Percentiles rank a stretch among this genome's conserved stretches.
These are phyloP conservation scores for Globisporangium abappressorium DNA, from an alignment of 352 stramenopile species.

Conservation along the genomic window DNA sequence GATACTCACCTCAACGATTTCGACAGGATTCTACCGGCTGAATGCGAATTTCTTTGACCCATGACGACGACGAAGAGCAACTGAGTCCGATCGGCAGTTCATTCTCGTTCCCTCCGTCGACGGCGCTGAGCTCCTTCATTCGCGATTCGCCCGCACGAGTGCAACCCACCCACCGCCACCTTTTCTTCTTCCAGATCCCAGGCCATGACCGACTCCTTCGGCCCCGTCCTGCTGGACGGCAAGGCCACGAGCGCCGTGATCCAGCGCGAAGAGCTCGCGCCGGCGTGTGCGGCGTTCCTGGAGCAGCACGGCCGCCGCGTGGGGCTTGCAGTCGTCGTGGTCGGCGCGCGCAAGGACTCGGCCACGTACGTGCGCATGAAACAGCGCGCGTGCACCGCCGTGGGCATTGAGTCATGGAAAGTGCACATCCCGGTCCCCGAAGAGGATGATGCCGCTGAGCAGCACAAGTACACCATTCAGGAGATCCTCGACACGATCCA, in stretches of 20 bases:
- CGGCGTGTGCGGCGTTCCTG: slow-evolving; percentile 56
- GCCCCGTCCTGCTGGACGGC: slow-evolving; percentile 52
- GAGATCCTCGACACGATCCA: slow-evolving; percentile 56
- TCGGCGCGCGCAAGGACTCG: slow-evolving; percentile 94
- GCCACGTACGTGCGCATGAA: slow-evolving; percentile 99
- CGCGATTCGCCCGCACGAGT: neutral
- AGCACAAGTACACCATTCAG: slow-evolving; percentile 17
- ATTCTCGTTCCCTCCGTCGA: neutral
- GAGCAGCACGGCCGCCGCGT: slow-evolving; percentile 52
- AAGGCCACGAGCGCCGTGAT: slow-evolving; percentile 87
- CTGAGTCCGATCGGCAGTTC: slow-evolving; percentile 1
- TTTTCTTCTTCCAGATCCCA: too few relatives aligned
- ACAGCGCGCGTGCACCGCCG: slow-evolving; percentile 94
- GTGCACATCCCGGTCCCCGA: slow-evolving; percentile 42
- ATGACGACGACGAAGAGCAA: slow-evolving; percentile 1
- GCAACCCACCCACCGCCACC: neutral
- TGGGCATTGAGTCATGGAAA: slow-evolving; percentile 92
- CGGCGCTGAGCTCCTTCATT: neutral
- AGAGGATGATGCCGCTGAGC: slow-evolving; percentile 5
- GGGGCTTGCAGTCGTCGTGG: slow-evolving; percentile 98
- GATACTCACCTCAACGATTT: neutral
- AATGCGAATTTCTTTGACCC: neutral
- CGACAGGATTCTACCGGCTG: neutral
- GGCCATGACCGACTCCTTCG: neutral
- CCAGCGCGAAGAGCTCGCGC: slow-evolving; percentile 77